These are phyloP conservation scores for Diplodia sapinea DNA, from an alignment of 2,329 filamentous ascomycete genomes.

Conservation along the genomic window DNA sequence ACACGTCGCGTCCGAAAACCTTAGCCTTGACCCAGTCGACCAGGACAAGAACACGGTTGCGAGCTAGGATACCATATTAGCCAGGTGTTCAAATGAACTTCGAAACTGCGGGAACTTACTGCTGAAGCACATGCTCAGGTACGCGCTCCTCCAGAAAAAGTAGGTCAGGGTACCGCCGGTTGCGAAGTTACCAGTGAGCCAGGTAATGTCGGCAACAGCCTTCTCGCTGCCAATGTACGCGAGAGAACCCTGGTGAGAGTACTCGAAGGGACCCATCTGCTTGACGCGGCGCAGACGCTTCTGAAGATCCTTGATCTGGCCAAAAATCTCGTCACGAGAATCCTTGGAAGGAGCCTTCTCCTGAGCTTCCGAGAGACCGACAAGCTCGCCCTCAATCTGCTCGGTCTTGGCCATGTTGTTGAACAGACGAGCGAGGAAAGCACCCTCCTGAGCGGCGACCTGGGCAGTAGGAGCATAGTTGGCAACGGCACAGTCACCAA, in stretches of 20 bases:
- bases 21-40: constrained; percentile 98
- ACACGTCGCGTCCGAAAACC: constrained; percentile 93
- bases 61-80: constrained; percentile 60
- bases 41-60: constrained; percentile 90
- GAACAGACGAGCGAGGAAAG: constrained; percentile 92
- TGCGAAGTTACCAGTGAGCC: constrained; percentile 96
- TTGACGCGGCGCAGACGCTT: constrained; percentile 86
- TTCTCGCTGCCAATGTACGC: constrained; percentile 98
- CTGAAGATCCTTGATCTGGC: constrained; percentile 85
- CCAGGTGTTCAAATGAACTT: background rate
- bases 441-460: constrained; percentile 93
- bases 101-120: constrained; percentile 67
- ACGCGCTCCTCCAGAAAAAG: constrained; percentile 97
- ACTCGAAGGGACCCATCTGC: constrained; percentile 96
- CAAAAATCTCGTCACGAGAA: constrained; percentile 63
- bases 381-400: constrained; percentile 76
- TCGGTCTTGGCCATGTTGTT: constrained; percentile 99
- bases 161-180: constrained; percentile 93
- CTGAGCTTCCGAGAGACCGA: constrained; percentile 66
- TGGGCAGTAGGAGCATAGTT: constrained; percentile 98
- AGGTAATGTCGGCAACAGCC: constrained; percentile 95
- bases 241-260: constrained; percentile 95
- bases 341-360: constrained; percentile 71
- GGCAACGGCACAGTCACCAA: constrained; percentile 95
- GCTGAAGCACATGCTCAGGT: constrained; percentile 99